These are phyloP conservation scores for Phytophthora uliginosa DNA, from an alignment of 352 stramenopile species.

Conservation along the genomic window DNA sequence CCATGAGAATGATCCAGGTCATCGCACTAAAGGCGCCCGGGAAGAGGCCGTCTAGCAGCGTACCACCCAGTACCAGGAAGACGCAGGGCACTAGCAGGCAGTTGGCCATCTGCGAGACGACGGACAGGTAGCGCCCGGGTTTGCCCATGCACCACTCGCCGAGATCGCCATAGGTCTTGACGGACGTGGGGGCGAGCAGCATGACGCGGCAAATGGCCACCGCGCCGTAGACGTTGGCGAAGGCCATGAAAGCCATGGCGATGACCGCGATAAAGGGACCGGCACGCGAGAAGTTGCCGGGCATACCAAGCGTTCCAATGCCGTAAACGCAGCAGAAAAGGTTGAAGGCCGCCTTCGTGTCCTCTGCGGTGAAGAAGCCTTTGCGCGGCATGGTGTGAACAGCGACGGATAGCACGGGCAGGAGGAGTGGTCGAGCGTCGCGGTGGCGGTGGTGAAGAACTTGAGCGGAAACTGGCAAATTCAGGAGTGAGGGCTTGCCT, in stretches of 20 bases:
- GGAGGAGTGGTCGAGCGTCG: background rate
- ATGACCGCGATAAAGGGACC: slow-evolving; percentile 44
- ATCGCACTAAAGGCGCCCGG: slow-evolving; percentile 43
- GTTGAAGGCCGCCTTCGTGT: slow-evolving; percentile 50
- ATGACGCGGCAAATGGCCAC: slow-evolving; percentile 55
- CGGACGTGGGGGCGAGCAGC: slow-evolving; percentile 47
- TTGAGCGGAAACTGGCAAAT: slow-evolving; percentile 34
- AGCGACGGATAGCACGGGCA: background rate
- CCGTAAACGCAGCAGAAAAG: slow-evolving; percentile 65
- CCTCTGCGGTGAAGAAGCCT: slow-evolving; percentile 38
- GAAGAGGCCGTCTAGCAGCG: slow-evolving; percentile 52
- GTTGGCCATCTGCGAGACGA: slow-evolving; percentile 48
- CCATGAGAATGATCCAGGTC: slow-evolving; percentile 64
- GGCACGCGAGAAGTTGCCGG: slow-evolving; percentile 57
- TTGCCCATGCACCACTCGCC: slow-evolving; percentile 64
- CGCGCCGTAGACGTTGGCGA: slow-evolving; percentile 53
- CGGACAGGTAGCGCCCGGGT: slow-evolving; percentile 44
- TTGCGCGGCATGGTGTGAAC: slow-evolving; percentile 4
- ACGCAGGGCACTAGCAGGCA: slow-evolving; percentile 56
- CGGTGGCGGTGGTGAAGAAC: background rate
- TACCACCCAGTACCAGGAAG: slow-evolving; percentile 59
- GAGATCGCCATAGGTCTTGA: slow-evolving; percentile 67
- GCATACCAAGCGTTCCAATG: slow-evolving; percentile 69
- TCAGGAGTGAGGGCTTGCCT: slow-evolving; percentile 1
- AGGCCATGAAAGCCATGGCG: slow-evolving; percentile 63